Base-by-base conservation (phyloP, 1,139 yeast genomes). In the Pichia sp. region DNA sequence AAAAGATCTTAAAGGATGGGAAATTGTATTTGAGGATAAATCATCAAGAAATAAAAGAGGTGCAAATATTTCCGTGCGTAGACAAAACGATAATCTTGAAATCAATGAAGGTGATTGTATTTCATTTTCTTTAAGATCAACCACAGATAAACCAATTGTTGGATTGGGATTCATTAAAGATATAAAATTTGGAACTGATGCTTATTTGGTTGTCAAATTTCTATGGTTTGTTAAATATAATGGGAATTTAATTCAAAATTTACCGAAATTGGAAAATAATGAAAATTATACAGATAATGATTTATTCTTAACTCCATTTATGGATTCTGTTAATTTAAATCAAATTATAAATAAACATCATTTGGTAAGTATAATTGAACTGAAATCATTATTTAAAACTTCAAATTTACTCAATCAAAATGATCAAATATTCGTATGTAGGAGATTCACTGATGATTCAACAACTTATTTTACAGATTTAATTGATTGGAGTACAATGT, bases 61-160 rank as follows among this genome's bases (percentile, higher is more conserved):
- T 45, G 42, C 47, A 16, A 45, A 44, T 9, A 56, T 66, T 11
- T 44, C 57, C 0, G 54, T 67, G 22, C 56, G 54, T 39, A 48
- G 68, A 41, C 60, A 54, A 14, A 44, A 50, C 1, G 82, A 77
- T 59, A 71, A 67, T 4, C 57, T 74, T 29, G 70, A 67, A 50
- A 50, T 77, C 22, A 66, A 64, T 45, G 68, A 62, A n/a, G 81
- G 82, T 1, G 78, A 74, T 55, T 62, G 71, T 28, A 55, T 77
- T 0, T 56, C 71, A 6, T 67, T 73, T 1, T 38, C 42, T 18
- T 13, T 46, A 10, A 34, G 44, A 3, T 29, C 34, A 22, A 28
- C 14, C 2, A 6, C 41, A n/a, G 38, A 50, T 4, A 36, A 30
- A 33, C 46, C 47, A 22, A 29, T 43, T 11, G 31, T 33, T 8